These are phyloP conservation scores for Zea luxurians DNA, from an alignment of 176 grass and related monocot genomes.

Conservation along the genomic window DNA sequence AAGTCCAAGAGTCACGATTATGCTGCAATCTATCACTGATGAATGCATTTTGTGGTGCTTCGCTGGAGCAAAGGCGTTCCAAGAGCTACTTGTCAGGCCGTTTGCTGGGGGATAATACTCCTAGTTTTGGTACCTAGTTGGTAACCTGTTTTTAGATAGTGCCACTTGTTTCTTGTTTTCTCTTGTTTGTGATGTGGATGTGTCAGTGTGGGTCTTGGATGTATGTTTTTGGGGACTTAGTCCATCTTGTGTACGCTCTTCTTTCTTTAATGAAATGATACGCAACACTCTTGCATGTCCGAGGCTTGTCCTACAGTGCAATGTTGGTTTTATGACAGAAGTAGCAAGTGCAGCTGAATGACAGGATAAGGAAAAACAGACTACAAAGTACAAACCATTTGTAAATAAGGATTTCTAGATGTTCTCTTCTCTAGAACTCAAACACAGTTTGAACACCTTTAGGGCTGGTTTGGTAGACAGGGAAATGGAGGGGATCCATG, in stretches of 20 bases:
- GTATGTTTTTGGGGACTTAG: background rate
- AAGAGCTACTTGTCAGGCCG: too few relatives aligned
- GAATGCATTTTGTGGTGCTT: too few relatives aligned
- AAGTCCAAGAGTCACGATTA: too few relatives aligned
- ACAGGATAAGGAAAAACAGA: background rate
- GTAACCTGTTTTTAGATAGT: background rate
- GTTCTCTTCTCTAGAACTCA: background rate
- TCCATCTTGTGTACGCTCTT: background rate
- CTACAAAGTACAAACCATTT: background rate
- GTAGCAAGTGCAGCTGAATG: background rate
- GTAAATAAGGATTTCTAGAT: background rate
- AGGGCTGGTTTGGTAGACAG: background rate
- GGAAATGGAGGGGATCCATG: too few relatives aligned
- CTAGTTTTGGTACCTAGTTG: too few relatives aligned
- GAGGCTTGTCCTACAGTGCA: background rate
- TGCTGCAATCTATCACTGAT: too few relatives aligned
- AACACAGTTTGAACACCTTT: background rate
- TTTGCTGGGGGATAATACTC: too few relatives aligned
- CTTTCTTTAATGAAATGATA: background rate
- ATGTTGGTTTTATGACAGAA: constrained; percentile 2
- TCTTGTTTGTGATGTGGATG: background rate
- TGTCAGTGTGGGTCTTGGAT: background rate
- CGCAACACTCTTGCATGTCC: background rate
- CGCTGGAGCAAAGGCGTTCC: too few relatives aligned
- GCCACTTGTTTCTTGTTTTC: background rate